Evolutionary conservation across 2,329 filamentous ascomycete species (phyloP), one percentile per base, ranked within the genome.

Genomic region (Microascus cirrosus): DNA sequence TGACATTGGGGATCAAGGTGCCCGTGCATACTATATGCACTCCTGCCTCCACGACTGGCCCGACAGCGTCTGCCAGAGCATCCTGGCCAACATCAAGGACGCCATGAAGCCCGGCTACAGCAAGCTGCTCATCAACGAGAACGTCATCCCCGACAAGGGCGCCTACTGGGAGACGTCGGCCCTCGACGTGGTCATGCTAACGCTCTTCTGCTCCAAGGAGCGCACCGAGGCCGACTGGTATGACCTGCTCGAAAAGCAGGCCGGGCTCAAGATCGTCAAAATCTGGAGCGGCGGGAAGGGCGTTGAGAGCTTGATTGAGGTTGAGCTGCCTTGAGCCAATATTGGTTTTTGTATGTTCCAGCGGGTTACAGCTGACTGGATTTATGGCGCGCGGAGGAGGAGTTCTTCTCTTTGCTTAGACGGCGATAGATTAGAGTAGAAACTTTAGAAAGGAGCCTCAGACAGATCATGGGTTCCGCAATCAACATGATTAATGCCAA

Each of bases 231-330:
- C 53, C 2, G 67, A 73, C 20, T 75, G 73, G 70, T 45, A 62
- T 8, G 61, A 62, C 5, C 59, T 75, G 28, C 53, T 73, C 1
- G 65, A 66, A 32, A 56, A 59, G 2, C 59, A 62, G 4, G 68
- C 67, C 1, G 70, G 72, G 0, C 60, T 74, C 42, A 69, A 65
- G 60, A 68, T 74, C 24, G 61, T 62, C 20, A 66, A 67, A 5
- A 69, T 74, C 39, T 74, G 66, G 63, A 65, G 60, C 2, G 64
- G 60, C 0, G 66, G 62, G 0, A 65, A 69, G 32, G 70, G 67
- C 1, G 67, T 71, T 1, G 70, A 74, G 62, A 73, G 69, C 48
- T 51, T 74, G 55, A 71, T 74, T 25, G 71, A 74, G 61, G 68
- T 66, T 48, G 70, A 72, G 57, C 57, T 70, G 28, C 28, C 28